These are phyloP conservation scores for Agarophyton chilense DNA, from an alignment of 23 red algal genomes.

Conservation along the genomic window DNA sequence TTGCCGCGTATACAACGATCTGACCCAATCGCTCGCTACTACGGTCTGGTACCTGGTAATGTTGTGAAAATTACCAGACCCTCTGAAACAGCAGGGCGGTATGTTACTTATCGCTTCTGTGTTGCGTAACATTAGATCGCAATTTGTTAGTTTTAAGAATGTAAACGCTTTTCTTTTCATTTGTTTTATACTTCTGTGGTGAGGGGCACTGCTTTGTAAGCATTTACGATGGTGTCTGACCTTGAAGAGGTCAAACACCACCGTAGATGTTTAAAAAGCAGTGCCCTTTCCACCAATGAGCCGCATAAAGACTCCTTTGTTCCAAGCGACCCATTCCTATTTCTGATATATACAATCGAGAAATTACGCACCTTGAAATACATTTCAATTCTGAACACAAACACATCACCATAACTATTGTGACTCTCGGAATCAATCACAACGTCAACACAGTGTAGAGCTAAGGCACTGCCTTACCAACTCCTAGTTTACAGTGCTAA, in stretches of 20 bases:
- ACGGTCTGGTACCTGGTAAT: slow-evolving; percentile 81
- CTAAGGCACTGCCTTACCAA: background rate
- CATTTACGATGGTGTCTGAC: too few relatives aligned
- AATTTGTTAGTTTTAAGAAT: background rate
- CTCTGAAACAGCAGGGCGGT: slow-evolving; percentile 93
- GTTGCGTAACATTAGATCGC: slow-evolving; percentile 27
- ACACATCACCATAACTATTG: background rate
- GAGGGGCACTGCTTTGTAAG: too few relatives aligned
- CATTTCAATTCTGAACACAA: background rate
- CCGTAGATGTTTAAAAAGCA: background rate
- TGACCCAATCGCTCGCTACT: slow-evolving; percentile 95
- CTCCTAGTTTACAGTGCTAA: background rate
- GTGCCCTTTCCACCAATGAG: background rate
- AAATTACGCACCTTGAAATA: background rate
- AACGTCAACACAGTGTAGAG: background rate
- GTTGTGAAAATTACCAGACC: slow-evolving; percentile 95
- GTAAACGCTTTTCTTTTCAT: background rate
- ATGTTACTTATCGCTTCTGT: slow-evolving; percentile 95
- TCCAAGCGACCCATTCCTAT: background rate
- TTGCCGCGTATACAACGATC: slow-evolving; percentile 89
- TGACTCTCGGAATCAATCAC: slow-evolving; percentile 1
- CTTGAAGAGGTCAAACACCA: background rate
- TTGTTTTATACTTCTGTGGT: background rate
- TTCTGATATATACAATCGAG: background rate
- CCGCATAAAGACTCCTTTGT: background rate